Evolutionary conservation across 192 early-diverging fungal genomes (phyloP).

Genomic region (Jimgerdemannia lactiflua): DNA sequence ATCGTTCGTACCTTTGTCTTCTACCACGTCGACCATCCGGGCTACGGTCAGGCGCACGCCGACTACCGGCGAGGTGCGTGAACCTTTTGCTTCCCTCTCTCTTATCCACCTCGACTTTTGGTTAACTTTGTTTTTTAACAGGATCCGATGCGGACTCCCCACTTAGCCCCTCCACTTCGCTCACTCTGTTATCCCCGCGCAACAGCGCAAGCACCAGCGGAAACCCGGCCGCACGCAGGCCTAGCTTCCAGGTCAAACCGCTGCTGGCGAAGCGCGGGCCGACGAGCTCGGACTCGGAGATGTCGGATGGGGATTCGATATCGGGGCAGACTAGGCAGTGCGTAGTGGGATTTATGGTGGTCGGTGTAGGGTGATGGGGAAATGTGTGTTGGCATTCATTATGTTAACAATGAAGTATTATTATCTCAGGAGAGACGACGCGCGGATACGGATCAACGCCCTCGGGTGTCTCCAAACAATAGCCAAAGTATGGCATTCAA

Average conservation of each 20-base stretch:
- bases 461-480: constrained; percentile 46
- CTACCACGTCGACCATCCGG: constrained; percentile 23
- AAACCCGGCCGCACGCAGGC: constrained; percentile 3
- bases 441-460: constrained; percentile 51
- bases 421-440: constrained; percentile 29
- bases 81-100: too few relatives aligned
- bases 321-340: not conserved
- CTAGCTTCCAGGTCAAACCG: constrained; percentile 4
- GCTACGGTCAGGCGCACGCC: not conserved
- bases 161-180: too few relatives aligned
- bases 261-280: not conserved
- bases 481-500: constrained; percentile 25
- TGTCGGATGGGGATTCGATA: constrained; percentile 41
- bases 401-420: not conserved
- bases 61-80: not conserved
- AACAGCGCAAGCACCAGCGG: not conserved
- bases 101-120: too few relatives aligned
- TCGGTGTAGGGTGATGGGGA: not conserved
- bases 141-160: not conserved
- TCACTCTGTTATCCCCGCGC: not conserved
- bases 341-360: not conserved
- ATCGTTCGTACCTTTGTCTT: constrained; percentile 49
- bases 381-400: not conserved
- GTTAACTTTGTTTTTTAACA: not conserved
- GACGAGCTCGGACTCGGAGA: constrained; percentile 51